Conservation (phyloP, 768 basidiomycete species). For the Leucocoprinus sp. region DNA sequence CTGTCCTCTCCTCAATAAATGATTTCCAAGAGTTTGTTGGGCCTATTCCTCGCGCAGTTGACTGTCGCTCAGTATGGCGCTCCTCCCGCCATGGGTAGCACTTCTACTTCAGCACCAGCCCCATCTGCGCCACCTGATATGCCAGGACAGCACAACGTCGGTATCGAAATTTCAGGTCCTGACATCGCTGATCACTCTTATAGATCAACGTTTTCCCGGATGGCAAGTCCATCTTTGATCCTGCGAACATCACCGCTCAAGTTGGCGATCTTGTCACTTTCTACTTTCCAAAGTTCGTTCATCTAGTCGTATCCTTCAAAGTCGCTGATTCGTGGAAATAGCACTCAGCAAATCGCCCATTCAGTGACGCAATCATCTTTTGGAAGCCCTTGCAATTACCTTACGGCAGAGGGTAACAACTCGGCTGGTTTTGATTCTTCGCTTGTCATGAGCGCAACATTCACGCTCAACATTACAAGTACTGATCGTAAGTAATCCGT, state of each 20-base stretch:
- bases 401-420: slow-evolving; percentile 28
- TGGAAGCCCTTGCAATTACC: slow-evolving; percentile 40
- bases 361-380: slow-evolving; percentile 54
- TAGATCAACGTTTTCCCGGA: slow-evolving; percentile 38
- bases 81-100: slow-evolving; percentile 14
- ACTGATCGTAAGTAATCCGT: slow-evolving; percentile 30
- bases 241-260: slow-evolving; percentile 36
- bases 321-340: slow-evolving; percentile 1
- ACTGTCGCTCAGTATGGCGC: slow-evolving; percentile 32
- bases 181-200: not conserved
- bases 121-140: slow-evolving; percentile 34
- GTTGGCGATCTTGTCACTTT: slow-evolving; percentile 48
- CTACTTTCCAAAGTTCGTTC: slow-evolving; percentile 38
- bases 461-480: slow-evolving; percentile 40
- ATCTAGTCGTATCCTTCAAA: slow-evolving; percentile 16
- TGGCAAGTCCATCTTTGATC: slow-evolving; percentile 33
- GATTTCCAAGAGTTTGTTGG: slow-evolving; percentile 1
- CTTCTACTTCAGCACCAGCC: slow-evolving; percentile 20
- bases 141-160: slow-evolving; percentile 28
- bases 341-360: slow-evolving; percentile 28
- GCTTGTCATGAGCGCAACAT: slow-evolving; percentile 27
- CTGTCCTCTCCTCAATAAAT: not conserved
- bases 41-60: slow-evolving; percentile 12
- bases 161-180: slow-evolving; percentile 3
- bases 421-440: slow-evolving; percentile 50